Evolutionary conservation across 345 rosid genomes (phyloP), one percentile per base, ranked within the genome.

Genomic region (Acer campestre): DNA sequence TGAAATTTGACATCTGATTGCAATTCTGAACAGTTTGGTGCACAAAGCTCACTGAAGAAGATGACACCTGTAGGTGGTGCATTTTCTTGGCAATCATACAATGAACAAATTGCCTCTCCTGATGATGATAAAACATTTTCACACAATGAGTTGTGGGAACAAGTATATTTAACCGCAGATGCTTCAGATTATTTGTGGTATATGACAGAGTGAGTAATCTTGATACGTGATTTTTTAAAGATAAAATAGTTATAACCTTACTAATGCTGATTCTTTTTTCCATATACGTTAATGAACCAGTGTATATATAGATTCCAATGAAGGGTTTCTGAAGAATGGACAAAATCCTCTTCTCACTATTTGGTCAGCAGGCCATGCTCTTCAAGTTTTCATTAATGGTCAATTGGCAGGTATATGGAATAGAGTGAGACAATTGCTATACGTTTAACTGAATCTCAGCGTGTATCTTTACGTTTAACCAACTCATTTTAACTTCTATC

Each of bases 101-200:
- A 35, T 10, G 98, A 96, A 78, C 90, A 79, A 25, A 83, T 72
- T 48, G 87, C 90, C 61, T 82, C 89, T 64, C 83, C 91, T 31
- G 80, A 80, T 72, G 97, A 85, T 23, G 74, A 25, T 49, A 88
- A 78, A 16, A 84, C 92, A 12, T 80, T 88, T 73, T 79, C 82
- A 6, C 61, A 76, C 77, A 84, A 81, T 63, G 97, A 97, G 72
- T 88, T 96, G 71, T 66, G 86, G 86, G 99, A 94, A 82, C 99
- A 96, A 82, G 75, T 91, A 71, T 85, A 85, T 79, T 77, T 93
- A 67, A 94, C 99, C 22, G 77, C 89, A 81, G 98, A 96, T 76
- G 49, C 72, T n/a, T 77, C 99, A 20, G 99, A 96, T 80, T 96
- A 96, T 75, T 83, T 96, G 84, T 96, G 99, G 99, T 96, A 91